Conservation (phyloP, 1,284 basidiomycete genomes). For the Pascua guehoae region DNA sequence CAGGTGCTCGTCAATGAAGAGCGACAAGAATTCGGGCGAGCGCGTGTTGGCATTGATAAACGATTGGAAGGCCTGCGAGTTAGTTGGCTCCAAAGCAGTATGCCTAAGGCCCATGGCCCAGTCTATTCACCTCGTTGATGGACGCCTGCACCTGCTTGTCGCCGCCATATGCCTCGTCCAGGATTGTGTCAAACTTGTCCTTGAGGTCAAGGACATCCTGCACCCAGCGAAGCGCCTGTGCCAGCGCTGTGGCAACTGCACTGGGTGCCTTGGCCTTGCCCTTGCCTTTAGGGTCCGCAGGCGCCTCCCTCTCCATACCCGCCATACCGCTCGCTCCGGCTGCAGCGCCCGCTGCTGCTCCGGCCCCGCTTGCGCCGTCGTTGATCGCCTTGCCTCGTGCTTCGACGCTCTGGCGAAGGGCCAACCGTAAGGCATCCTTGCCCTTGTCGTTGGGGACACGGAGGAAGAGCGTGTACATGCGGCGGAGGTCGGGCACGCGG, state of each 20-base stretch:
- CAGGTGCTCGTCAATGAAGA: slow-evolving; percentile 96
- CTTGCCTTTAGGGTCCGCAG: slow-evolving; percentile 55
- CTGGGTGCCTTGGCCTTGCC: slow-evolving; percentile 55
- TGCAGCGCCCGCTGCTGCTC: too few relatives aligned
- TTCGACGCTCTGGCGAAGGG: slow-evolving; percentile 71
- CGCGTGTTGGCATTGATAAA: slow-evolving; percentile 89
- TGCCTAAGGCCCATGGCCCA: too few relatives aligned
- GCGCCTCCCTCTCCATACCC: slow-evolving; percentile 42
- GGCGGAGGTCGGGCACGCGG: slow-evolving; percentile 70
- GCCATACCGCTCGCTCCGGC: slow-evolving; percentile 24
- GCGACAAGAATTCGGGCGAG: slow-evolving; percentile 88
- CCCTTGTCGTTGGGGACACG: slow-evolving; percentile 64
- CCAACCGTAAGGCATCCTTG: slow-evolving; percentile 61
- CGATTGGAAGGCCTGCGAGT: slow-evolving; percentile 74
- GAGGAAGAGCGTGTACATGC: slow-evolving; percentile 74
- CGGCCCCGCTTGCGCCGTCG: slow-evolving; percentile 41
- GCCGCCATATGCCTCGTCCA: slow-evolving; percentile 65
- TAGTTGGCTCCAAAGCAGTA: slow-evolving; percentile 4
- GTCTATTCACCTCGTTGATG: slow-evolving; percentile 70
- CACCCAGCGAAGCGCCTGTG: slow-evolving; percentile 83
- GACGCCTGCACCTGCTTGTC: slow-evolving; percentile 78
- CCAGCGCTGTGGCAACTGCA: slow-evolving; percentile 36
- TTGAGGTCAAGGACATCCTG: slow-evolving; percentile 87
- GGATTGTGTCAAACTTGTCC: slow-evolving; percentile 79
- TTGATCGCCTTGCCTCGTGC: slow-evolving; percentile 80